Evolutionary conservation across 495 filamentous ascomycete genomes (phyloP).

Genomic region (Bathelium albidoporum): DNA sequence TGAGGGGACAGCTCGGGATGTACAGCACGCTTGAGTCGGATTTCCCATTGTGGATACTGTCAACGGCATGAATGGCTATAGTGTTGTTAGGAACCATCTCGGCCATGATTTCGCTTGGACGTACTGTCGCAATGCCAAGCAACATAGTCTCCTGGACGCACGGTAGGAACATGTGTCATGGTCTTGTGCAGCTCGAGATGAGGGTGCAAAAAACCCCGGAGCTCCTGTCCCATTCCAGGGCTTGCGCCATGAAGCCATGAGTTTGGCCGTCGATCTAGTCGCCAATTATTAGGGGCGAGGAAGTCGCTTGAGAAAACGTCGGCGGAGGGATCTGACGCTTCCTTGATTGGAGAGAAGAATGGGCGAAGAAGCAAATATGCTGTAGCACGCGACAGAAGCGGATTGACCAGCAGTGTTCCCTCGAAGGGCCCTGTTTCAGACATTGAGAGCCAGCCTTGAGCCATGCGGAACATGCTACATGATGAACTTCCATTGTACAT

Average conservation of each 20-base stretch:
- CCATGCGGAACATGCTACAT: constrained; percentile 78
- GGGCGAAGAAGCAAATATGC: constrained; percentile 78
- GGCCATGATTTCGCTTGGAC: constrained; percentile 16
- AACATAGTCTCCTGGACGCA: constrained; percentile 77
- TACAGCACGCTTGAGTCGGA: constrained; percentile 74
- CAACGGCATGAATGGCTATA: constrained; percentile 65
- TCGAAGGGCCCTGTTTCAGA: constrained; percentile 58
- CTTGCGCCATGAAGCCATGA: constrained; percentile 64
- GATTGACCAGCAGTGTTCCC: constrained; percentile 77
- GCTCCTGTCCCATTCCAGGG: constrained; percentile 67
- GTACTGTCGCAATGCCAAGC: constrained; percentile 81
- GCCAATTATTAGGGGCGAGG: constrained; percentile 46
- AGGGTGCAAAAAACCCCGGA: constrained; percentile 60
- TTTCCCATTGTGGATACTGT: constrained; percentile 60
- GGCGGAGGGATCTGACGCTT: constrained; percentile 12
- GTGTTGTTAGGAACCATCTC: constrained; percentile 2
- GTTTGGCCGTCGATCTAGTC: constrained; percentile 33
- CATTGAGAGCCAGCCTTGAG: constrained; percentile 81
- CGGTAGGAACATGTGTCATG: constrained; percentile 71
- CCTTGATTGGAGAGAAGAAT: constrained; percentile 54
- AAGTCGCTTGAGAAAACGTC: constrained; percentile 27
- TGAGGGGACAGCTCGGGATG: constrained; percentile 76
- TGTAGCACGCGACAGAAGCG: constrained; percentile 60
- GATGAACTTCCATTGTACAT: constrained; percentile 74
- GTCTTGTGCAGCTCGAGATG: constrained; percentile 60